Base-by-base conservation (phyloP, 805 yeast genomes). In the Torulaspora microellipsoides region DNA sequence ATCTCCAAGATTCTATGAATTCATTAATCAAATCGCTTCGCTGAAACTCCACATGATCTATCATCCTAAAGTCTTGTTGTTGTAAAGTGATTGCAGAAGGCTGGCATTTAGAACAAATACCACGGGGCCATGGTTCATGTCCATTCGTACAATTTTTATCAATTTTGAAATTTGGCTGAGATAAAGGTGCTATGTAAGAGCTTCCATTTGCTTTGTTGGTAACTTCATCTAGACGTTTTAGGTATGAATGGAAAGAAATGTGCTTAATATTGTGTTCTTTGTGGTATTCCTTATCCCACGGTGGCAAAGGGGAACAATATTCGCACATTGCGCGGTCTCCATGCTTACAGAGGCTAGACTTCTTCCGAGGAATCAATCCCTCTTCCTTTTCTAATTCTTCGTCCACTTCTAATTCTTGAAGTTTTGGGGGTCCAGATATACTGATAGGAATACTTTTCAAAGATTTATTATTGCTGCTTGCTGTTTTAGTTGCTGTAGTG, bases 301-400 rank as follows among this genome's bases (percentile, higher is more conserved):
- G 98, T 29, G 96, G 96, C 40, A 93, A 68, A 0, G 98, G 96
- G 28, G 95, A 80, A 63, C 98, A 93, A 60, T 89, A 88, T 59
- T 93, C 99, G 65, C 99, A 93, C 98, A 93, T 93, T 1, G 98
- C 99, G 55, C 83, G 83, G 31, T 82, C 91, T 2, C 91, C 85
- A 62, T 93, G 99, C 47, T 82, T 77, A 65, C 99, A 91, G 48
- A 89, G 68, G 2, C 63, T 55, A 1, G 87, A 77, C 49, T 70
- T 73, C 30, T 70, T 65, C 28, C 99, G 74, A 25, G 73, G 65
- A 43, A 93, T 87, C 43, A 84, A 68, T 0, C 99, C 99, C 34
- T 77, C 75, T 42, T 77, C 73, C 25, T 69, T 71, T 39, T 83
- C 90, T 28, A 90, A 70, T 9, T 59, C 61, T 38, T 76, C 76